Evolutionary conservation across 129 eudicot genomes (phyloP), one percentile per base, ranked within the genome.

Genomic region (Escallonia herrerae): DNA sequence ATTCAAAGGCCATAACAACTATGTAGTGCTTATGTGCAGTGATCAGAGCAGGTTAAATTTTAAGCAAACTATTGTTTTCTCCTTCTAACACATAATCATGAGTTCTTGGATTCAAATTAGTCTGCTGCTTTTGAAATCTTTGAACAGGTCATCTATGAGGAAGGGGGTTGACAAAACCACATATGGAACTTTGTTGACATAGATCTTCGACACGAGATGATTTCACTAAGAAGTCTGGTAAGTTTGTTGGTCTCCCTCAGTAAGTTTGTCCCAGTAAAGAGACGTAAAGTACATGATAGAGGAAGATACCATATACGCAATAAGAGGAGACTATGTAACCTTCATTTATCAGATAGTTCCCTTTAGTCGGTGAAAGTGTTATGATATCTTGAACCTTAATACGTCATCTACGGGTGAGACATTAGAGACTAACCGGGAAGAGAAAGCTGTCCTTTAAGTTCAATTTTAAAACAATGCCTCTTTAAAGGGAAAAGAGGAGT

Each of bases 11-110:
- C 44, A 63, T 22, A 81, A 65, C 54, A 75, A 66, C 43, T 75
- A 58, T 33, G 60, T 71, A 40, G 95, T 85, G 62, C 77, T 91
- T 8, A 87, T 91, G 95, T 85, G 96, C 64, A 87, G 91, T 68
- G 97, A 91, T 73, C 96, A 87, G 57, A 85, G 85, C 85, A 85
- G 90, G 97, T 91, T 56, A 7, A 22, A 0, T 22, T 1, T 22
- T 22, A 22, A 22, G 33, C 48, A 45, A 58, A 22, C 47, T 12
- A 15, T 39, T 14, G 6, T 52, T 53, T 39, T 1, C 3, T 5
- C 3, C 15, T 2, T 65, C 4, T 54, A 5, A 7, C 3, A 33
- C 11, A n/a, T 51, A 12, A 51, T 10, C n/a, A 7, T 15, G 33
- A 43, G 4, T 43, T 64, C 7, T 3, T 22, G 33, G 33, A 22